Evolutionary conservation across 352 stramenopile genomes (phyloP).

Genomic region (Pythium grandisporangium): DNA sequence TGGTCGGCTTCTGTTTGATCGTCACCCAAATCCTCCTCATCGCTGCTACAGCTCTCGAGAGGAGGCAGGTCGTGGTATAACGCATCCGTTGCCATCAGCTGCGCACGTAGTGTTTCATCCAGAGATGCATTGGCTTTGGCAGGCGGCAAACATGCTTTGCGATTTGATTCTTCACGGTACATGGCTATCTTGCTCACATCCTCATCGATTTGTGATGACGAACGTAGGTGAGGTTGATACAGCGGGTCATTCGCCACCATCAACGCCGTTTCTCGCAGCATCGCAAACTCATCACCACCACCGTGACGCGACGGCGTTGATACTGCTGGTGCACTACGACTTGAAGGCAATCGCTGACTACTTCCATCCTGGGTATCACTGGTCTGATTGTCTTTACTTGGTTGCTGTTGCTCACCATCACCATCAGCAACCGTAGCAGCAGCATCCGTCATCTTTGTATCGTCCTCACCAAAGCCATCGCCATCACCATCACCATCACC

Average conservation of each 20-base stretch:
- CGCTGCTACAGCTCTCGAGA: slow-evolving; percentile 46
- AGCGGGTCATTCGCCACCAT: slow-evolving; percentile 62
- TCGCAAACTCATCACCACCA: slow-evolving; percentile 37
- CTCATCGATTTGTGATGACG: too few relatives aligned
- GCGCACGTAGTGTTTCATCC: slow-evolving; percentile 1
- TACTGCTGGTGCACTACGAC: too few relatives aligned
- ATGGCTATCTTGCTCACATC: too few relatives aligned
- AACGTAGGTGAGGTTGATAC: too few relatives aligned
- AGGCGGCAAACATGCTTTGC: background rate
- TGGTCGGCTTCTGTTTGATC: background rate
- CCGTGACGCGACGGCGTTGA: background rate
- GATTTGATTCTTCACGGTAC: slow-evolving; percentile 2
- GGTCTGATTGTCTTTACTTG: slow-evolving; percentile 1
- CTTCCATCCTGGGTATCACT: too few relatives aligned
- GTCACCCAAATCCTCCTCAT: slow-evolving; percentile 16
- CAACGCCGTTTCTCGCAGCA: slow-evolving; percentile 48
- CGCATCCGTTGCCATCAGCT: slow-evolving; percentile 4
- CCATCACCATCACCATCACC: slow-evolving; percentile 7
- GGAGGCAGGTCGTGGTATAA: slow-evolving; percentile 36
- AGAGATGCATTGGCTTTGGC: background rate
- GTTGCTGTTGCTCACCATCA: background rate
- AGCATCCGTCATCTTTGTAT: background rate
- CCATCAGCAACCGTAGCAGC: too few relatives aligned
- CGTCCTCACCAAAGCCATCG: background rate
- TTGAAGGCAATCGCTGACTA: background rate